Base-by-base conservation (phyloP, 1,139 yeast genomes). In the Arxiozyma bovina region DNA sequence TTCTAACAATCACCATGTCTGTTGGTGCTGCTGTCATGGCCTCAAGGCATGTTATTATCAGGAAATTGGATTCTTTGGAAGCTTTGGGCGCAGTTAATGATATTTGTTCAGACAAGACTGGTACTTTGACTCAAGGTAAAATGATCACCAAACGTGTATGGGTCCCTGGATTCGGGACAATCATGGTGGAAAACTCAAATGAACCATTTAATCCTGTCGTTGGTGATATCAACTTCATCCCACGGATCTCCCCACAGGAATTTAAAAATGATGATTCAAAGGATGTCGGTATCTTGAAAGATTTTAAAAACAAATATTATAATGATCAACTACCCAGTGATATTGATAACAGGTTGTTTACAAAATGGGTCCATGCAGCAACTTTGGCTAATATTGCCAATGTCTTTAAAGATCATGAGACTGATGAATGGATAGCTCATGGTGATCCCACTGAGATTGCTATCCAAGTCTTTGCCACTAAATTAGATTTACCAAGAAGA, bases 391-490 rank as follows among this genome's bases (percentile, higher is more conserved):
- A 91, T 72, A 90, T 90, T 64, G 82, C 96, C 18, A 78, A 78
- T 59, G 85, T 74, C 56, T 85, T 93, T 1, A 71, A 74, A 34
- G 96, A 87, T 64, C 76, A 77, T 59, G 89, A 84, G 58, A 59
- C 63, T 1, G 55, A 56, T 11, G 58, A 57, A 25, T 67, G 71
- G 71, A 83, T 81, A 63, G 86, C 77, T 60, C 85, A 88, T 56
- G 99, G 99, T 49, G 94, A 93, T 69, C 96, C 99, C 47, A 89
- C 96, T 38, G 99, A 93, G 71, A 84, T 90, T 63, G 99, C 99
- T 0, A 76, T 93, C 53, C 78, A 90, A 57, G 96, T 88, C 4
- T 67, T 67, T 55, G 63, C 70, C 18, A 59, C 63, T 9, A 64
- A 63, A 55, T 61, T 67, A 73, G 80, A 83, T 48, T 75, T 90